phyloP scores from a whole-genome alignment of 164 flowering plant genomes.

The Saururus chinensis region DNA sequence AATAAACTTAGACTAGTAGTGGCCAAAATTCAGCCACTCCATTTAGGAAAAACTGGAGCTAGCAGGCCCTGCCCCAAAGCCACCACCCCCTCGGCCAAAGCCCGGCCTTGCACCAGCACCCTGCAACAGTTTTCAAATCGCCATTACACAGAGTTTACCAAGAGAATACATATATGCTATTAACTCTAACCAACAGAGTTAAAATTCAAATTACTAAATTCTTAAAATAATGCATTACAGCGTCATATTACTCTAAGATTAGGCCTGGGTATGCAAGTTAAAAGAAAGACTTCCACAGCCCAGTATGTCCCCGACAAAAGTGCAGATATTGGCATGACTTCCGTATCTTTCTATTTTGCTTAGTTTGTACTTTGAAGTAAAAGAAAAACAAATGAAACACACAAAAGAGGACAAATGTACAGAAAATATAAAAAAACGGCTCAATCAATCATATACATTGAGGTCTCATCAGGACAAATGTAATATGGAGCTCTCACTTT shows the following conservation, averaged over 20 bases:
- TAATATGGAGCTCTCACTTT: no score
- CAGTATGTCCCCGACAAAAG: not conserved
- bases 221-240: not conserved
- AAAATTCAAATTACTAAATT: not conserved
- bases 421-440: no score
- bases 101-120: conserved; percentile 31
- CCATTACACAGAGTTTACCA: not conserved
- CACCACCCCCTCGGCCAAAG: conserved; percentile 33
- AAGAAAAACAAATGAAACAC: no score
- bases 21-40: not conserved
- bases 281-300: not conserved
- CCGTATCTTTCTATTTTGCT: no score
- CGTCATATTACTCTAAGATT: not conserved
- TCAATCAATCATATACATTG: no score
- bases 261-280: not conserved
- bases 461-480: no score
- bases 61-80: conserved; percentile 27
- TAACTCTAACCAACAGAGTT: not conserved
- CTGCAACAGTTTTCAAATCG: conserved; percentile 10
- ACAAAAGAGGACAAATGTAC: no score
- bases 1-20: no score
- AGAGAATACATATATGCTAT: not conserved
- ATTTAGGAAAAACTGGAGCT: conserved; percentile 19
- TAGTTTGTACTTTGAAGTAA: no score
- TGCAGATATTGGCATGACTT: no score